phyloP scores from a whole-genome alignment of 1,284 basidiomycete species.

The Pseudozyma tsukubaensis region DNA sequence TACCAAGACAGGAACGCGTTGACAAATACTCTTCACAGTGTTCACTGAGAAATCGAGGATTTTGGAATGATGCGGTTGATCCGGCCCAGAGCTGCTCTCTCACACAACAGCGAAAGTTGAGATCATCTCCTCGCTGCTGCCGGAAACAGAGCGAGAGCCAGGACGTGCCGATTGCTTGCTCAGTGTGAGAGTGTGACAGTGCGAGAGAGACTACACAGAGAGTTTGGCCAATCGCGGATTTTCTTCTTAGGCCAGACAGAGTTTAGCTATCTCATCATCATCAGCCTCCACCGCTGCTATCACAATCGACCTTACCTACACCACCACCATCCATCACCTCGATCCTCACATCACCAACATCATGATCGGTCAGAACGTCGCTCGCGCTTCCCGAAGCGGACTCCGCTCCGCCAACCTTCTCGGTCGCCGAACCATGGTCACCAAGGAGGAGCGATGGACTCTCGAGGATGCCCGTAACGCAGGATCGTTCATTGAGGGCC shows the following conservation, averaged over 20 bases:
- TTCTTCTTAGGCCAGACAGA: conserved; percentile 21
- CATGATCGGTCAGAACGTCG: conserved; percentile 49
- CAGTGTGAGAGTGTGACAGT: neutral
- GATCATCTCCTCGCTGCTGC: conserved; percentile 22
- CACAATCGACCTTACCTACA: conserved; percentile 8
- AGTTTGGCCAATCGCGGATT: conserved; percentile 28
- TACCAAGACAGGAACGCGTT: neutral
- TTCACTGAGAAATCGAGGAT: neutral
- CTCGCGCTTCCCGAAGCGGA: conserved; percentile 46
- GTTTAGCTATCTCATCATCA: conserved; percentile 20
- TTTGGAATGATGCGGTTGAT: conserved; percentile 4
- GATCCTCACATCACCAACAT: conserved; percentile 22
- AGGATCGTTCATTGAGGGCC: conserved; percentile 67
- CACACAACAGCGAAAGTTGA: conserved; percentile 3
- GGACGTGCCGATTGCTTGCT: neutral
- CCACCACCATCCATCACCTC: conserved; percentile 13
- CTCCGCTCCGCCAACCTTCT: conserved; percentile 43
- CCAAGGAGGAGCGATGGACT: conserved; percentile 67
- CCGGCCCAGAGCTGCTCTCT: conserved; percentile 4
- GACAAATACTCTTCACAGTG: neutral
- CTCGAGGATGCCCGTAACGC: conserved; percentile 63
- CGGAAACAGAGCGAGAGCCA: neutral
- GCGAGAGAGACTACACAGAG: conserved; percentile 6
- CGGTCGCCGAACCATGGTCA: conserved; percentile 59
- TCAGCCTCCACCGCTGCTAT: conserved; percentile 17